phyloP scores from a whole-genome alignment of 441 rosid genomes.

The Bocquillonia castaneifolia region DNA sequence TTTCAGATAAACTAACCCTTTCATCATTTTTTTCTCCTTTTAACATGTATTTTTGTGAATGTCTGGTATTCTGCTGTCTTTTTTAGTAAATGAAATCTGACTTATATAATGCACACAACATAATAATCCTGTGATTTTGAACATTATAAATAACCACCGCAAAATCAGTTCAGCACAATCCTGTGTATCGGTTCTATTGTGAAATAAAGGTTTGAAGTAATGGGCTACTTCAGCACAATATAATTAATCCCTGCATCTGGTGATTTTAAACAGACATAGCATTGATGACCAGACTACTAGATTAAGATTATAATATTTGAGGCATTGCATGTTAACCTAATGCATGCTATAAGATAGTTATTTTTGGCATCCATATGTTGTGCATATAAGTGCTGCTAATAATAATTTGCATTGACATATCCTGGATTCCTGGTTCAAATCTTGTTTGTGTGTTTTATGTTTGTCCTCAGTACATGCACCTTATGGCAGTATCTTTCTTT shows the following conservation, averaged over 20 bases:
- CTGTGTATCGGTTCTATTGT: background rate
- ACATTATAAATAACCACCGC: background rate
- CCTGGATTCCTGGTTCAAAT: background rate
- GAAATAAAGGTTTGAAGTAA: background rate
- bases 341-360: background rate
- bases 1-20: background rate
- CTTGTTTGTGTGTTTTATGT: background rate
- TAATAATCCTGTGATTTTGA: background rate
- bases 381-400: too few species aligned
- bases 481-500: background rate
- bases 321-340: background rate
- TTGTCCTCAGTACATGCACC: background rate
- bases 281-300: background rate
- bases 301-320: background rate
- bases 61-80: background rate
- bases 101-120: too few species aligned
- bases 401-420: background rate
- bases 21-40: background rate
- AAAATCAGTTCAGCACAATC: too few species aligned
- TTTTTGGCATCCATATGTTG: background rate
- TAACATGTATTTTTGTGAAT: background rate
- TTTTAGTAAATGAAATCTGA: too few species aligned
- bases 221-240: background rate
- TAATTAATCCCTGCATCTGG: background rate
- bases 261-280: background rate